Evolutionary conservation across 495 filamentous ascomycete species (phyloP), one percentile per base, ranked within the genome.

Genomic region (Lasiosphaeria hispida): DNA sequence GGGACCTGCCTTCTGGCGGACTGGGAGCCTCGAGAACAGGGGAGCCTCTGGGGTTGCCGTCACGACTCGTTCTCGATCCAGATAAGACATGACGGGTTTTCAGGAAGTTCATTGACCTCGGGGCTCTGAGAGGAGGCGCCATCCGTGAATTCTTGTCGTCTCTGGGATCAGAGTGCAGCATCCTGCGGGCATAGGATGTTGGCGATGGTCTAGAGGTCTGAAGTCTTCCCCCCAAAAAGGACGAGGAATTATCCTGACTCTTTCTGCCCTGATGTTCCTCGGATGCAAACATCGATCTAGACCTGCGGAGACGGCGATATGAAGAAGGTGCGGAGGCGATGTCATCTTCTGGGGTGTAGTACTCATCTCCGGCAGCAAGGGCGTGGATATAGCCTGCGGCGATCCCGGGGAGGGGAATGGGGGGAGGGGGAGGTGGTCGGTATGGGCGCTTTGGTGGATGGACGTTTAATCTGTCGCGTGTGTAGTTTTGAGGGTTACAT

Each of bases 271-370:
- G 66, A 6, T 72, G 66, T 36, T 75, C 69, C 36, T 77, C 80
- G 40, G 77, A 74, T 10, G 82, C 77, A 61, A 89, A 85, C 83
- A 91, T 83, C 0, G 89, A 92, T 63, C 80, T 86, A 11, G 90
- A 82, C 64, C 85, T 89, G 48, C 85, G 85, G 48, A 92, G 74
- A 49, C 80, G 85, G n/a, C 85, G 82, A 60, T 86, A 91, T 1
- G 89, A 92, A 2, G 88, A 92, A 15, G 88, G 86, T 13, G 77
- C 76, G 9, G 85, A 87, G 5, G 80, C 77, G 49, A 85, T 74
- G n/a, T 82, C 79, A 44, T 86, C 81, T 64, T 87, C 82, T 5
- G 83, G 75, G 6, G 73, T 75, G 57, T 78, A 84, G 53, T 80
- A 70, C 60, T 81, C 78, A 42, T 78, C 73, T 35, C 65, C 68